Evolutionary conservation across 2,329 filamentous ascomycete genomes (phyloP), one percentile per base, ranked within the genome.

Genomic region (Fusarium pilosicola): DNA sequence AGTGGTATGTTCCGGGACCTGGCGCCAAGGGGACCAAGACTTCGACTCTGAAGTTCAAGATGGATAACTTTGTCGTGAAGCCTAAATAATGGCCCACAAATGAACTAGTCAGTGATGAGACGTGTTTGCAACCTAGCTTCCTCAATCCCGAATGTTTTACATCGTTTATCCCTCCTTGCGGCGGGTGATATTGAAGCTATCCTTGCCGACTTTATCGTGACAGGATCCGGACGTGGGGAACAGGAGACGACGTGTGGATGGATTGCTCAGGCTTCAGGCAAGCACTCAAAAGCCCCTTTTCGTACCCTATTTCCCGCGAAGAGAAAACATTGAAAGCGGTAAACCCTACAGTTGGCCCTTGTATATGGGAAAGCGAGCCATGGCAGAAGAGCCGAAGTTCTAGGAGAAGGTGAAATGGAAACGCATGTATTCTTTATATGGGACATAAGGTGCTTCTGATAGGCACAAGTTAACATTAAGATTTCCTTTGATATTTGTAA

Each of bases 51-150:
- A 63, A 24, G 34, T 10, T 65, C 11, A 65, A 65, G 46, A 44
- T 65, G 34, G 62, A 65, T 4, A 65, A 41, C 12, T 65, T 65
- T 36, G 10, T 7, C 17, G 59, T 64, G 1, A 65, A 64, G n/a
- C 62, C 26, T 2, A 64, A 63, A 39, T 39, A 14, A 41, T 26
- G 13, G 3, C 11, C 6, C 3, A 4, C 12, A 2, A 6, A 28
- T 7, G 6, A 3, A 7, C 7, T 15, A 13, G 14, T 15, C 13
- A 36, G 34, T 4, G 8, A 26, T 45, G n/a, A 26, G n/a, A 26
- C 17, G 3, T 18, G n/a, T 18, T 12, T 24, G 5, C 11, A 24
- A 17, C 9, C 3, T 17, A 42, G 3, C 14, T 42, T 10, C 14
- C 8, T n/a, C 0, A 11, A n/a, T n/a, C 20, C 5, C 7, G 12